Base-by-base conservation (phyloP, 371 early-diverging fungal genomes). In the Apophysomyces elegans region DNA sequence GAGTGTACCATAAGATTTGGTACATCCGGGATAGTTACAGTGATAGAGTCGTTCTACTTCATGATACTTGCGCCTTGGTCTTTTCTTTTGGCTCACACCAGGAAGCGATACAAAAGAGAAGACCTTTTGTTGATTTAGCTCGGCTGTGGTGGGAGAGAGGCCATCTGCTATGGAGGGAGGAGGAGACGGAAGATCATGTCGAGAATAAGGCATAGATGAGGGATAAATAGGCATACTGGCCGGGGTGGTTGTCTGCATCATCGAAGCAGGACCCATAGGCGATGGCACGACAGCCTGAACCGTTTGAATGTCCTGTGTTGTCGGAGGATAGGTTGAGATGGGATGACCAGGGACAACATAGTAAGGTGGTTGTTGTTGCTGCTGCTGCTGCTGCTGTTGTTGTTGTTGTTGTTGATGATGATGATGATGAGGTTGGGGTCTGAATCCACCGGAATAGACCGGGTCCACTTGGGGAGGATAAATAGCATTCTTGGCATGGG, bases 31-130 rank as follows among this genome's bases (percentile, higher is more conserved):
- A 67, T 73, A 86, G 66, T 80, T 86, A 72, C 91, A 91, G 54
- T 80, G 82, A 65, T 88, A 91, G 14, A 88, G 71, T 16, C 91
- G 85, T 59, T 91, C 89, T 39, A 91, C 88, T 70, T 91, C 91
- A 65, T 89, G 87, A 54, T 84, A 89, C 59, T 86, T 78, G 44
- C 91, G 78, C 65, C 91, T 78, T n/a, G 86, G 88, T 41, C 91
- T 69, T 62, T 91, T 91, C 69, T 88, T 88, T 44, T 85, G 82
- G 62, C 84, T 85, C 14, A 85, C 77, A 11, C 87, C 88, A 0
- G 86, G 85, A 36, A 88, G 69, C 2, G 90, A 76, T 0, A 90
- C 88, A 73, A 90, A 90, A 0, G 88, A 85, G 68, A 86, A 89
- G 1, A 81, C 76, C 59, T 87, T 87, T 63, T 75, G 76, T 64